A percentile compares a stretch with the other conserved stretches of the same genome.
These are phyloP conservation scores for Fusarium devonianum DNA, from an alignment of 2,329 filamentous ascomycete genomes.

Conservation along the genomic window DNA sequence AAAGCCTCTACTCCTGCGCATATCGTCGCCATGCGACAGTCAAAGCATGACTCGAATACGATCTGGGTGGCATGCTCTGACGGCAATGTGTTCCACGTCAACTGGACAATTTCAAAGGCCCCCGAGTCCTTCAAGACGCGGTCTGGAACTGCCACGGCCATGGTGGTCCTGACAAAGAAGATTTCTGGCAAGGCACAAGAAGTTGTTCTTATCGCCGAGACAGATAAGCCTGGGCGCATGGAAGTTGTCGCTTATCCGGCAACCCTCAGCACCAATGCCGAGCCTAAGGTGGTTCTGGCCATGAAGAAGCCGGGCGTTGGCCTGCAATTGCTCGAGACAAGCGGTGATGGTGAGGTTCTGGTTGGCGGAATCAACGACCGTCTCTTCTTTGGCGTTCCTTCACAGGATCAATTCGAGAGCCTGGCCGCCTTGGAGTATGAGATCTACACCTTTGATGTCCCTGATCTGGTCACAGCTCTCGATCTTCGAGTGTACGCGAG, in stretches of 20 bases:
- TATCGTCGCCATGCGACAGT: constrained; percentile 54
- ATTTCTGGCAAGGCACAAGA: constrained; percentile 50
- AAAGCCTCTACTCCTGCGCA: constrained; percentile 40
- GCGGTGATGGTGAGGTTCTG: constrained; percentile 64
- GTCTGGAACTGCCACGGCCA: constrained; percentile 55
- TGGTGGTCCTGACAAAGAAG: constrained; percentile 52
- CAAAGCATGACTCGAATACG: constrained; percentile 51
- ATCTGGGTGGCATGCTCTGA: constrained; percentile 68
- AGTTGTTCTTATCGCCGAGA: constrained; percentile 57
- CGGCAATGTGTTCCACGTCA: constrained; percentile 63
- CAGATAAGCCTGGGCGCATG: constrained; percentile 44
- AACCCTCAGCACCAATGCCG: constrained; percentile 38
- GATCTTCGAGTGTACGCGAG: constrained; percentile 61
- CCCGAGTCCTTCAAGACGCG: constrained; percentile 52
- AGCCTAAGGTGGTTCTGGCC: constrained; percentile 48
- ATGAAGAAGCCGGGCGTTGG: constrained; percentile 48
- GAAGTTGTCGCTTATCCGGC: constrained; percentile 57
- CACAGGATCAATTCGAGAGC: constrained; percentile 29
- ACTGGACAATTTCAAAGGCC: constrained; percentile 61
- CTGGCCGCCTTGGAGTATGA: constrained; percentile 54
- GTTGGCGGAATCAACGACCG: constrained; percentile 51
- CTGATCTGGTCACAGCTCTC: constrained; percentile 71
- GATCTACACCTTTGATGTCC: constrained; percentile 64
- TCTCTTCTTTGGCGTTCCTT: constrained; percentile 46
- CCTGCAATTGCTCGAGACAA: constrained; percentile 54